Conservation (phyloP, 805 yeast genomes). For the Kregervanrija pseudodelftensis region DNA sequence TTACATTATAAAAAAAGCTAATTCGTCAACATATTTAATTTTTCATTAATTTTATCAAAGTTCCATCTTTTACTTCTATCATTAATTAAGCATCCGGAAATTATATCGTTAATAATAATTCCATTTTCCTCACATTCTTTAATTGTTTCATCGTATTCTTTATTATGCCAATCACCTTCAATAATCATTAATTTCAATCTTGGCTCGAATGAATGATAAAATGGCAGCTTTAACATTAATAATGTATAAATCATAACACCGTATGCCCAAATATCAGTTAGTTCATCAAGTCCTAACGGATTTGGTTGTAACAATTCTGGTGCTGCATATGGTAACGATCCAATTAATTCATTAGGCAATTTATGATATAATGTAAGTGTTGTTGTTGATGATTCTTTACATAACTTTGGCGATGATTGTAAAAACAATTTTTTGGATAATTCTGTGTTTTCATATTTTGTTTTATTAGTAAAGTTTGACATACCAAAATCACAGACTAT, state of each 20-base stretch:
- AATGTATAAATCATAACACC: constrained; percentile 75
- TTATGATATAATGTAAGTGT: background rate
- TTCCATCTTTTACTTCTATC: constrained; percentile 3
- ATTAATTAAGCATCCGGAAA: constrained; percentile 4
- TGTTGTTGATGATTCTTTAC: constrained; percentile 9
- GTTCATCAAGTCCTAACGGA: constrained; percentile 52
- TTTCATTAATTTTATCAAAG: constrained; percentile 4
- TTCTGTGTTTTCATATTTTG: constrained; percentile 5
- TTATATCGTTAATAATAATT: background rate
- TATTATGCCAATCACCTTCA: constrained; percentile 39
- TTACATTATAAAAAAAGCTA: no score
- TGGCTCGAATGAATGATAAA: constrained; percentile 79
- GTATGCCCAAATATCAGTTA: constrained; percentile 86
- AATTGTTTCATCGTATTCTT: constrained; percentile 6
- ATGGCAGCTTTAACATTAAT: constrained; percentile 70
- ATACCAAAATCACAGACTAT: constrained; percentile 88
- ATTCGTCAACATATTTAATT: background rate
- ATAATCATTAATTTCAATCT: constrained; percentile 65
- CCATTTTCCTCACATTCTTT: background rate
- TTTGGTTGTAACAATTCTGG: constrained; percentile 71
- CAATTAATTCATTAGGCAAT: constrained; percentile 36
- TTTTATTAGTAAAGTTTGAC: constrained; percentile 32
- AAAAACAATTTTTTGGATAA: constrained; percentile 9
- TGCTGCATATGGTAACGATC: constrained; percentile 88
- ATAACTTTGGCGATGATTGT: constrained; percentile 1